Base-by-base conservation (phyloP, 306 rosid genomes). In the Albizia julibrissin region DNA sequence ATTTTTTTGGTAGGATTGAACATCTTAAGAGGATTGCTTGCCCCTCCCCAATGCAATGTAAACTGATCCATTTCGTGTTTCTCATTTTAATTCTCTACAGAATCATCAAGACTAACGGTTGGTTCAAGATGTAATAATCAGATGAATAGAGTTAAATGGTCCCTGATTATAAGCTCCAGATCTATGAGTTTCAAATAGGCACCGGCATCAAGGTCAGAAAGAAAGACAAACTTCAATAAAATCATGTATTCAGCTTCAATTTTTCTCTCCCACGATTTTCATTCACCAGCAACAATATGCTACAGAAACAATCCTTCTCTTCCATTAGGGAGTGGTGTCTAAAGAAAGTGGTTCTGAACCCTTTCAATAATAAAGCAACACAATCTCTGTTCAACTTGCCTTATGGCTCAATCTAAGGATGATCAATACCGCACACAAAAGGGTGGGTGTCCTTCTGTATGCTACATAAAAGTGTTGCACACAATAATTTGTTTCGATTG, bases 201-300 rank as follows among this genome's bases (percentile, higher is more conserved):
- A 34, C 16, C 47, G 4, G 39, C 16, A 31, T 67, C 77, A 34
- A 31, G 71, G 13, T 31, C 13, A 74, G 31, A 67, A 54, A 74
- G 84, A 75, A 79, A 74, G 47, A 29, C 71, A 84, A 27, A 84
- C 67, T 43, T 68, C 13, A 47, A 43, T 39, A 71, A 68, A 79
- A 70, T 68, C 26, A 65, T 22, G 34, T 21, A 27, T 46, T 52
- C 69, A 43, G 40, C 58, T 27, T 69, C 50, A 52, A 24, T 18
- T 67, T 52, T 75, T n/a, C 21, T 64, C 50, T 47, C 15, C 4
- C 71, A 29, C 56, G 61, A 74, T 66, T 40, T 43, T 26, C 80
- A 10, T 40, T 42, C 29, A 10, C 7, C 37, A 43, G 74, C 27
- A 10, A 34, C 26, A 34, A 67, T 34, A 67, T 34, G 8, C 26